phyloP scores from a whole-genome alignment of 228 moss, liverwort and hornwort genomes.

The Sphagnum fallax region DNA sequence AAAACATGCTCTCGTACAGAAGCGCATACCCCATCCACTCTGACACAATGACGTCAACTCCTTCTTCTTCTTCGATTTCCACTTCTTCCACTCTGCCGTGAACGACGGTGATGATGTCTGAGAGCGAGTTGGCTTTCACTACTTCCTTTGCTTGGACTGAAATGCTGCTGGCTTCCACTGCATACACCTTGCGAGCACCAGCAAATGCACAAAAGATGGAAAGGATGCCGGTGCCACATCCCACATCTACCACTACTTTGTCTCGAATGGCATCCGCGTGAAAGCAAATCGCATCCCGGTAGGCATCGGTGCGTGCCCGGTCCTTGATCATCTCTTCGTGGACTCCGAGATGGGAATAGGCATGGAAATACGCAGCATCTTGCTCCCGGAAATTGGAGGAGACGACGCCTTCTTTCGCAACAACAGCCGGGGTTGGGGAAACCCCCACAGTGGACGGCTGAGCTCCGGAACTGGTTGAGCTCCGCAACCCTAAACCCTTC shows the following conservation, averaged over 20 bases:
- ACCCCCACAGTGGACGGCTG: constrained; percentile 8
- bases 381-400: constrained; percentile 48
- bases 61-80: constrained; percentile 54
- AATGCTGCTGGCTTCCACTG: constrained; percentile 95
- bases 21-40: constrained; percentile 99
- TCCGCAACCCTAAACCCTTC: constrained; percentile 3
- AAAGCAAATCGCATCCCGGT: constrained; percentile 78
- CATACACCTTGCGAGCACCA: constrained; percentile 90
- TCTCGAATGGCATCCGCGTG: constrained; percentile 67
- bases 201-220: constrained; percentile 94
- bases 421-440: not conserved
- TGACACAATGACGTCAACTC: constrained; percentile 84
- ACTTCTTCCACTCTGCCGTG: constrained; percentile 80
- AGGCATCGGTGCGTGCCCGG: constrained; percentile 83
- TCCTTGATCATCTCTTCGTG: constrained; percentile 99
- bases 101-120: constrained; percentile 73
- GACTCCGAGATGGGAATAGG: constrained; percentile 93
- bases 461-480: not conserved
- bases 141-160: constrained; percentile 86
- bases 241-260: constrained; percentile 97
- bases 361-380: constrained; percentile 94
- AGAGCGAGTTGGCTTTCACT: constrained; percentile 72
- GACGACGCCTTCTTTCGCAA: constrained; percentile 33
- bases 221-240: constrained; percentile 93
- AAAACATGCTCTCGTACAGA: constrained; percentile 97